Conservation (phyloP, 306 rosid species). For the Quercus mongolica region DNA sequence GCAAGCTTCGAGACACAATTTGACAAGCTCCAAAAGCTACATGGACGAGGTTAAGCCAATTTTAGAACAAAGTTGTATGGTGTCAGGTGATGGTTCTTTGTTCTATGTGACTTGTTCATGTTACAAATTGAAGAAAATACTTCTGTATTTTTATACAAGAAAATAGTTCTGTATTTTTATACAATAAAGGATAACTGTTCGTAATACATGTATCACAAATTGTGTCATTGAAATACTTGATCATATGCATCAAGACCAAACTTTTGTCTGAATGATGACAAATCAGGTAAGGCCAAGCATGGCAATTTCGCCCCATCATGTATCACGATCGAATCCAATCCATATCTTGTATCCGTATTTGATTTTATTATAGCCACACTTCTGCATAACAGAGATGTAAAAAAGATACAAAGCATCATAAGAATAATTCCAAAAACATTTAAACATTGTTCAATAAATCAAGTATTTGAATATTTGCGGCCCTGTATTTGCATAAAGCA, state of each 20-base stretch:
- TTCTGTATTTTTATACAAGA: no score
- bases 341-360: slow-evolving; percentile 79
- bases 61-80: no score
- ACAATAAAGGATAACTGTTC: background rate
- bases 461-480: background rate
- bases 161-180: background rate
- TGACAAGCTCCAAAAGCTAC: no score
- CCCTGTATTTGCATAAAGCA: background rate
- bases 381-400: slow-evolving; percentile 37
- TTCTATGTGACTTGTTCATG: no score
- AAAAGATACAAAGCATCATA: background rate
- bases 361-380: slow-evolving; percentile 81
- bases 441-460: background rate
- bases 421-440: background rate
- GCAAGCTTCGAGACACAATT: no score
- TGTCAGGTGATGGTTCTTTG: no score
- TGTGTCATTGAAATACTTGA: slow-evolving; percentile 39
- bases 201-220: slow-evolving; percentile 7
- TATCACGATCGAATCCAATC: slow-evolving; percentile 80
- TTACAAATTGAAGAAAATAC: no score
- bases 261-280: slow-evolving; percentile 69
- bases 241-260: slow-evolving; percentile 65
- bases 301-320: slow-evolving; percentile 79
- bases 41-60: no score
- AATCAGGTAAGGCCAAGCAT: slow-evolving; percentile 67